Conservation (phyloP, 73 alveolate genomes). For the Diophrys sp. region DNA sequence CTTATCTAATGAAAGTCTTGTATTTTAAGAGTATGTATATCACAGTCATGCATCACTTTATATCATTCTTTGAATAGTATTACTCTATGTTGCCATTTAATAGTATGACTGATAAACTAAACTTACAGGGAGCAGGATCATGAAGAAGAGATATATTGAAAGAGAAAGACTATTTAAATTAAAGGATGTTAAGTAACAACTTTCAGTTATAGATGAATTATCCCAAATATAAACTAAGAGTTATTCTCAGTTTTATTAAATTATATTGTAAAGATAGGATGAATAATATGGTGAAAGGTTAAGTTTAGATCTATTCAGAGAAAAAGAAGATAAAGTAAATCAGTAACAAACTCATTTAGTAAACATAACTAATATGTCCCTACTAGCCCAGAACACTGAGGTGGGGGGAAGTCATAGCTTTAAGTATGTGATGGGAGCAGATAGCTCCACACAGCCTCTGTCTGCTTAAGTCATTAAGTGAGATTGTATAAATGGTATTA, state of each 20-base stretch:
- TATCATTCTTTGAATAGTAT: constrained; percentile 3
- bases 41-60: constrained; percentile 5
- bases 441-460: too few relatives aligned
- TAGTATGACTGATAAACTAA: neutral
- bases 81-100: constrained; percentile 18
- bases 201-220: neutral
- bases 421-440: too few relatives aligned
- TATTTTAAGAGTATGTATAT: constrained; percentile 20
- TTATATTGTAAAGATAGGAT: neutral
- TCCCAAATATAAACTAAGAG: neutral
- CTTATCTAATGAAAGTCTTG: constrained; percentile 22
- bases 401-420: too few relatives aligned
- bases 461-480: too few relatives aligned
- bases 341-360: too few relatives aligned
- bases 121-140: neutral
- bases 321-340: too few relatives aligned
- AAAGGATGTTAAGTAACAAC: neutral
- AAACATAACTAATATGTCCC: too few relatives aligned
- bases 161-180: neutral
- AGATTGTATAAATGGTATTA: too few relatives aligned
- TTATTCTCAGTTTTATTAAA: neutral
- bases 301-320: too few relatives aligned
- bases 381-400: too few relatives aligned
- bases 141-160: neutral
- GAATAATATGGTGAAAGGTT: neutral